Evolutionary conservation across 2,329 filamentous ascomycete genomes (phyloP).

Genomic region (Chaetomium globosum): DNA sequence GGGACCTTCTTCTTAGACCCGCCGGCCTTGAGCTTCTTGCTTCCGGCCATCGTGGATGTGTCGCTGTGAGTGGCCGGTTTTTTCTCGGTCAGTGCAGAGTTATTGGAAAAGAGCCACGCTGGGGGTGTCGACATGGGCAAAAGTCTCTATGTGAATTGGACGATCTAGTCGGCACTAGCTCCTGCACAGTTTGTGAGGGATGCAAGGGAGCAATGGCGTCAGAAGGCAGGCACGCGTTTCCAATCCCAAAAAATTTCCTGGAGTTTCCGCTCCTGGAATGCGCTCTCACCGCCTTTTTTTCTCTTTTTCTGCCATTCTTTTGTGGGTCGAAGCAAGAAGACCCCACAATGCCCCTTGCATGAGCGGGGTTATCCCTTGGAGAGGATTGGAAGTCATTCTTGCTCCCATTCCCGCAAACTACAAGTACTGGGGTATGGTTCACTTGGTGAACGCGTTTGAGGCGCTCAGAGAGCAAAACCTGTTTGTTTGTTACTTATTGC

Average conservation of each 20-base stretch:
- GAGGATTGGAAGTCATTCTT: neutral
- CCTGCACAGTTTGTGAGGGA: constrained; percentile 4
- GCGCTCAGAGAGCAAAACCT: neutral
- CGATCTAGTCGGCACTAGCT: neutral
- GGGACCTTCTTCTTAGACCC: constrained; percentile 31
- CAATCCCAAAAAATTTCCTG: constrained; percentile 19
- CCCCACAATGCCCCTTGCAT: constrained; percentile 16
- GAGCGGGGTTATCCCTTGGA: neutral
- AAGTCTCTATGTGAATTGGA: neutral
- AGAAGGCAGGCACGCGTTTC: constrained; percentile 13
- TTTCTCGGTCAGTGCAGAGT: constrained; percentile 21
- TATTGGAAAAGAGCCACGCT: constrained; percentile 38
- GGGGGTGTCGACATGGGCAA: constrained; percentile 35
- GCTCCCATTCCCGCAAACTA: neutral
- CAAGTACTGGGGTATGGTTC: no score
- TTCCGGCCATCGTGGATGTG: constrained; percentile 27
- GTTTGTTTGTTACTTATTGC: neutral
- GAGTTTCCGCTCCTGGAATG: constrained; percentile 10
- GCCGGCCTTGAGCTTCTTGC: constrained; percentile 33
- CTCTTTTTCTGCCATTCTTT: constrained; percentile 27
- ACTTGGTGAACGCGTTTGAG: neutral
- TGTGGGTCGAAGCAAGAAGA: neutral
- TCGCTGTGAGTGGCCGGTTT: constrained; percentile 12
- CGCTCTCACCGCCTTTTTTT: constrained; percentile 30
- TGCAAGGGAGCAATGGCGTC: neutral